These are phyloP conservation scores for Solanum infundibuliforme DNA, from an alignment of 257 asterid species.

Conservation along the genomic window DNA sequence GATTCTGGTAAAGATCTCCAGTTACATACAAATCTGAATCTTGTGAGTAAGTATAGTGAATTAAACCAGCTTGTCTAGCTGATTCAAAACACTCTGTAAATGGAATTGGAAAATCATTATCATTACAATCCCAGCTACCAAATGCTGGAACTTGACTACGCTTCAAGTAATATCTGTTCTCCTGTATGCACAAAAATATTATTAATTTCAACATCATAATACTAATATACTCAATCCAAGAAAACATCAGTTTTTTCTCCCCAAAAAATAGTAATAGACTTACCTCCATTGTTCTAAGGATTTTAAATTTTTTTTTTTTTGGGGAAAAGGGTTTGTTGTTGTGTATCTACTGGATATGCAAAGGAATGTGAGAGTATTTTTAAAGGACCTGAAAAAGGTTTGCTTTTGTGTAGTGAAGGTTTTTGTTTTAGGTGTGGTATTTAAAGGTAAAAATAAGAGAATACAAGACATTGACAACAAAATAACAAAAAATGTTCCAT, in stretches of 20 bases:
- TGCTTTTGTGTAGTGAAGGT: not conserved
- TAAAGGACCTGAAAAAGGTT: not conserved
- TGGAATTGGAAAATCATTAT: not conserved
- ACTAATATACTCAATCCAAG: not conserved
- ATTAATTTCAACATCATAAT: not conserved
- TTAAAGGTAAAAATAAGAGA: not conserved
- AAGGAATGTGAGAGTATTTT: not conserved
- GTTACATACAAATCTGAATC: conserved; percentile 12
- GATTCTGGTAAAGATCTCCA: conserved; percentile 12
- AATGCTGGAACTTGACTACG: conserved; percentile 63
- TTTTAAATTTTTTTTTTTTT: too few relatives aligned
- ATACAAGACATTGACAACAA: not conserved
- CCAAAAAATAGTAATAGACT: not conserved
- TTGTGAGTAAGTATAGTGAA: conserved; percentile 1
- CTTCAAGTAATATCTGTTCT: not conserved
- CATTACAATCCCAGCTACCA: conserved; percentile 41
- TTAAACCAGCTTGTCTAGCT: conserved; percentile 3
- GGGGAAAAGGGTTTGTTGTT: not conserved
- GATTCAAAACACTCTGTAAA: conserved; percentile 10
- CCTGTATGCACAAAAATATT: not conserved
- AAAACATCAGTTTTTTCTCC: not conserved
- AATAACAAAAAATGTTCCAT: not conserved
- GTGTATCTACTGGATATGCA: not conserved
- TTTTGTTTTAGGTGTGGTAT: not conserved
- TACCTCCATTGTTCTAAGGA: not conserved